Evolutionary conservation across 1,139 yeast species (phyloP).

Genomic region (Pneumocystis wakefieldiae): DNA sequence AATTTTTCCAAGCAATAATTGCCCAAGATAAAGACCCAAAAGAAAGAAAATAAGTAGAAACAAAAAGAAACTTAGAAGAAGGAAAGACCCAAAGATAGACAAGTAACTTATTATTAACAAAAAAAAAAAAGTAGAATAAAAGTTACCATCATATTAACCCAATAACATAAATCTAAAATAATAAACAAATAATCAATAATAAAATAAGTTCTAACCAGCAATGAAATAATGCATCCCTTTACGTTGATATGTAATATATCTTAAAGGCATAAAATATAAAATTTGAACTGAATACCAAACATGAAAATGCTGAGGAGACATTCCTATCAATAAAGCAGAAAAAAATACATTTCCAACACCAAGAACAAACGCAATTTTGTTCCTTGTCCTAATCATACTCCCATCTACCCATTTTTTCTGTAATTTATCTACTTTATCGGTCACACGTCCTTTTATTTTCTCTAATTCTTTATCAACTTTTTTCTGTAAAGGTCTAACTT

Average conservation of each 20-base stretch:
- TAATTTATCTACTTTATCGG: constrained; percentile 35
- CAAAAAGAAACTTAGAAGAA: constrained; percentile 50
- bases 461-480: constrained; percentile 22
- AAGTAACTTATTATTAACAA: constrained; percentile 26
- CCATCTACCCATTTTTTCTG: constrained; percentile 38
- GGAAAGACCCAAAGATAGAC: constrained; percentile 76
- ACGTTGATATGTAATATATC: constrained; percentile 71
- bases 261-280: constrained; percentile 58
- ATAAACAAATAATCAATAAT: not conserved
- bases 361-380: constrained; percentile 66
- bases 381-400: constrained; percentile 40
- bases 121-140: not conserved
- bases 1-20: constrained; percentile 90
- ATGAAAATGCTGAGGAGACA: constrained; percentile 63
- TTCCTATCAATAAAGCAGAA: constrained; percentile 66
- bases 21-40: constrained; percentile 89
- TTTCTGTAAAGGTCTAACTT: not conserved
- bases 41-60: constrained; percentile 71
- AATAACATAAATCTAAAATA: constrained; percentile 53
- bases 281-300: constrained; percentile 53
- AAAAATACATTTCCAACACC: constrained; percentile 55
- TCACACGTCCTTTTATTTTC: constrained; percentile 19
- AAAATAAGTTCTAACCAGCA: constrained; percentile 34
- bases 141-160: constrained; percentile 47
- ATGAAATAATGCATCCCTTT: constrained; percentile 68